A percentile compares a stretch with the other conserved stretches of the same genome.
These are phyloP conservation scores for Paracoccidioides lutzii DNA, from an alignment of 2,329 filamentous ascomycete species.

Conservation along the genomic window DNA sequence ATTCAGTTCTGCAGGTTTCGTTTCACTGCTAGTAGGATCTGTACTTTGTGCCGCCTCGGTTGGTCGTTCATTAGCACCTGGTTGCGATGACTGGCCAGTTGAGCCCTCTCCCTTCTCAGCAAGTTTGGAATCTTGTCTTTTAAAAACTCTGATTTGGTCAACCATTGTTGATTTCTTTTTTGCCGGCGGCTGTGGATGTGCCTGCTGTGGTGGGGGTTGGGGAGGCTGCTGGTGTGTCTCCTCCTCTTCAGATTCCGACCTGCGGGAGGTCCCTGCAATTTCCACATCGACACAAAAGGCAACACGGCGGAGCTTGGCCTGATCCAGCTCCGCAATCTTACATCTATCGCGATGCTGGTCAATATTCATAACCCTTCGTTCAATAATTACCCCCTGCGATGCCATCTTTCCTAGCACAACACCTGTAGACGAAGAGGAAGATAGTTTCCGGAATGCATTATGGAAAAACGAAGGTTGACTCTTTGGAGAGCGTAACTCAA, in stretches of 20 bases:
- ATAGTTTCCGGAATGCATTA: slow-evolving; percentile 63
- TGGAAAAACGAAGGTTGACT: slow-evolving; percentile 62
- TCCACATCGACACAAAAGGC: slow-evolving; percentile 97
- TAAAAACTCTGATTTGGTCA: slow-evolving; percentile 1
- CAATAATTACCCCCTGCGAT: slow-evolving; percentile 47
- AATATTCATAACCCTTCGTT: slow-evolving; percentile 67
- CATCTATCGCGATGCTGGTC: slow-evolving; percentile 70
- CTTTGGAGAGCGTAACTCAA: slow-evolving; percentile 56
- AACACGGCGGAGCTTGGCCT: slow-evolving; percentile 70
- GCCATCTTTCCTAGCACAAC: slow-evolving; percentile 40
- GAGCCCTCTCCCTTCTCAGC: slow-evolving; percentile 57
- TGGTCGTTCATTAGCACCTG: slow-evolving; percentile 43
- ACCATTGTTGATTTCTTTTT: slow-evolving; percentile 3
- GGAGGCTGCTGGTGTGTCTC: not conserved
- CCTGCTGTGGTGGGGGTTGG: not conserved
- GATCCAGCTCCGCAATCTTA: slow-evolving; percentile 63
- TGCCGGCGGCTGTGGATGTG: not conserved
- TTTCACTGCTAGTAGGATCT: not conserved
- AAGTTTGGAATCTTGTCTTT: slow-evolving; percentile 10
- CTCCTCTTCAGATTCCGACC: slow-evolving; percentile 48
- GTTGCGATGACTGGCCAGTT: slow-evolving; percentile 54
- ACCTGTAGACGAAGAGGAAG: slow-evolving; percentile 32
- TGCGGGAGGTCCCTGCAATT: slow-evolving; percentile 76
- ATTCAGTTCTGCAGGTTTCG: slow-evolving; percentile 17
- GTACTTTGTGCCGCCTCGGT: slow-evolving; percentile 6